Percentiles rank a stretch among this genome's conserved stretches.
phyloP scores from a whole-genome alignment of 805 yeast species.

The Diddensiella caesifluorescens region DNA sequence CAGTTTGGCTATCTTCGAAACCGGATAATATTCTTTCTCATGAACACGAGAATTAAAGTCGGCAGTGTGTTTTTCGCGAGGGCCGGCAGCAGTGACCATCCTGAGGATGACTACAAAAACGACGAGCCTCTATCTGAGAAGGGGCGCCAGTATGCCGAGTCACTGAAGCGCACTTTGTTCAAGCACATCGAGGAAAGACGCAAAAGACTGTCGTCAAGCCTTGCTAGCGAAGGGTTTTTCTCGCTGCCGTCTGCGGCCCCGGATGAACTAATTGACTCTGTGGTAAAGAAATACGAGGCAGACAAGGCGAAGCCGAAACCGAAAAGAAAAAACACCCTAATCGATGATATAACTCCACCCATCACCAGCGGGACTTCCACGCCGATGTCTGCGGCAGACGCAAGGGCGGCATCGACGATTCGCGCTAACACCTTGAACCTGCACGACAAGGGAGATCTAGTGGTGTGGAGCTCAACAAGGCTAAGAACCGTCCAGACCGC shows the following conservation, averaged over 20 bases:
- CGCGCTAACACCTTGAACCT: slow-evolving; percentile 42
- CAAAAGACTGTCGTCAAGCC: neutral
- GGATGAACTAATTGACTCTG: neutral
- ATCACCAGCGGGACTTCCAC: slow-evolving; percentile 29
- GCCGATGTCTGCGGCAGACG: slow-evolving; percentile 21
- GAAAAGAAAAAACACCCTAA: neutral
- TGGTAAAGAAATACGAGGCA: neutral
- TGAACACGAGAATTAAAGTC: slow-evolving; percentile 81
- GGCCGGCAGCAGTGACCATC: slow-evolving; percentile 40
- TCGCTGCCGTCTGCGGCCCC: neutral
- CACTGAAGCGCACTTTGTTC: slow-evolving; percentile 54
- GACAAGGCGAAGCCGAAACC: neutral
- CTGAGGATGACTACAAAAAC: slow-evolving; percentile 53
- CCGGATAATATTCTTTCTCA: slow-evolving; percentile 84
- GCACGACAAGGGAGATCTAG: slow-evolving; percentile 53
- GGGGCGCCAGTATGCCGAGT: slow-evolving; percentile 63
- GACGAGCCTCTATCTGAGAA: slow-evolving; percentile 72
- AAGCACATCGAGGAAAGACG: slow-evolving; percentile 28
- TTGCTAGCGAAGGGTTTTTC: no score
- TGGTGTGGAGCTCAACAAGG: slow-evolving; percentile 95
- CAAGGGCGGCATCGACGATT: slow-evolving; percentile 22
- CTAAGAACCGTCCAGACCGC: slow-evolving; percentile 79
- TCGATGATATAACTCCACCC: slow-evolving; percentile 19
- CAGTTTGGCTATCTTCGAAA: slow-evolving; percentile 85
- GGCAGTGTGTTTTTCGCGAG: slow-evolving; percentile 89